Percentiles rank a stretch among this genome's conserved stretches.
Evolutionary conservation across 208 protist species (phyloP).

Genomic region (Crithidia expoeki): DNA sequence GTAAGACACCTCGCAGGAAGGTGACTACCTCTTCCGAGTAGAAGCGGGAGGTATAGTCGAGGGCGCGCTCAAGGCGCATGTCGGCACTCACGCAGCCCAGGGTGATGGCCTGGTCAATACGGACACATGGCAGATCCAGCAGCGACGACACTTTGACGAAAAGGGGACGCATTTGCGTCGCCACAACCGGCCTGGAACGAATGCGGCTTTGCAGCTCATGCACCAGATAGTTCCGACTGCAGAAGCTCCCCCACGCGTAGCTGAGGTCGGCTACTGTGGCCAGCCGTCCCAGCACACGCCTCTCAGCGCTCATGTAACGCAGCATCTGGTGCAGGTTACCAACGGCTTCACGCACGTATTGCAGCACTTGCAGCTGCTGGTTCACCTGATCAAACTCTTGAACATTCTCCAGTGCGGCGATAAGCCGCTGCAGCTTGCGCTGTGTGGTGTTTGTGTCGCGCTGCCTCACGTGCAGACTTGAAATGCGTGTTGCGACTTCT

Average conservation of each 20-base stretch:
- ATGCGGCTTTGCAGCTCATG: constrained; percentile 94
- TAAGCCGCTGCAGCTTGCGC: constrained; percentile 96
- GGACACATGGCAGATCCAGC: constrained; percentile 94
- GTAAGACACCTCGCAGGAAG: constrained; percentile 95
- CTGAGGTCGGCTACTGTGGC: constrained; percentile 94
- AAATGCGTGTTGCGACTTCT: constrained; percentile 84
- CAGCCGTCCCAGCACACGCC: constrained; percentile 88
- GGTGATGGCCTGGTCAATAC: constrained; percentile 84
- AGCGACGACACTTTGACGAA: constrained; percentile 97
- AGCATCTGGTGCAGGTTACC: constrained; percentile 93
- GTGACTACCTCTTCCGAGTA: constrained; percentile 92
- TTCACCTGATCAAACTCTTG: constrained; percentile 96
- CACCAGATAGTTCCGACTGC: constrained; percentile 84
- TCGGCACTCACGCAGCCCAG: constrained; percentile 34
- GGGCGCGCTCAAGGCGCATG: constrained; percentile 62
- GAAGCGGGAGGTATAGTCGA: constrained; percentile 93
- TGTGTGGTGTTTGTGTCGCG: constrained; percentile 79
- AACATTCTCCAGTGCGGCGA: constrained; percentile 96
- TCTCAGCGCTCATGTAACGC: constrained; percentile 94
- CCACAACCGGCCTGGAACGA: constrained; percentile 85
- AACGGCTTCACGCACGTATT: constrained; percentile 93
- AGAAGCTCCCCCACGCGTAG: constrained; percentile 96
- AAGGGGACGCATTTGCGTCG: constrained; percentile 95
- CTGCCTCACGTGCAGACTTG: constrained; percentile 36
- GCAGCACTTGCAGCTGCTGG: constrained; percentile 88